Base-by-base conservation (phyloP, 805 yeast species). In the Wickerhamiella bombiphila region DNA sequence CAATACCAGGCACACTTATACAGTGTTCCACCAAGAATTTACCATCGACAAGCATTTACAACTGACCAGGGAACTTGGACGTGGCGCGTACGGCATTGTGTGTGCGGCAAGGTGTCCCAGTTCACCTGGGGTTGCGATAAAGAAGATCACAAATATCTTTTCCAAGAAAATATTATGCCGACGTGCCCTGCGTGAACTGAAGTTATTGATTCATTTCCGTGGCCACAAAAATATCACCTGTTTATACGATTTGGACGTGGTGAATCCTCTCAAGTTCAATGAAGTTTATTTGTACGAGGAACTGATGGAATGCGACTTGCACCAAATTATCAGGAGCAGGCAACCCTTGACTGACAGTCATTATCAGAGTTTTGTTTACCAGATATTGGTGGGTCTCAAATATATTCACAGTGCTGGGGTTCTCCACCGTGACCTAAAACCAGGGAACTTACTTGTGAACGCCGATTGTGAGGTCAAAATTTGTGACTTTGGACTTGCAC, bases 301-400 rank as follows among this genome's bases (percentile, higher is more conserved):
- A 59, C 65, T 91, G 49, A 91, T 91, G 98, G 98, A 91, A 58
- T 91, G 98, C 62, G 98, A 91, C 58, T 79, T 91, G 82, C 97
- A 91, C 58, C 97, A 88, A 59, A 91, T 91, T 52, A 88, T 91
- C 44, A 69, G 94, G 49, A 81, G 94, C 8, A 18, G 24, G 9
- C 97, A 91, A 58, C 80, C 93, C 0, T 65, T 91, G 47, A 82
- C 95, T 1, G 97, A 91, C 56, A 82, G 86, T 22, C 98, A 91
- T 58, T 86, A 81, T 58, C 98, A 91, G 61, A 76, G 82, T 44
- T 91, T 91, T 53, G 70, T 82, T 14, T 91, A 91, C 56, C 97
- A 88, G 61, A 80, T 81, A 22, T 65, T 88, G 42, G 85, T 95
- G 50, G 98, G 96, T 4, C 63, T 88, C 47, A 76, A 77, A 50